Conservation (phyloP, 2,329 filamentous ascomycete species). For the Cercospora citrullina region DNA sequence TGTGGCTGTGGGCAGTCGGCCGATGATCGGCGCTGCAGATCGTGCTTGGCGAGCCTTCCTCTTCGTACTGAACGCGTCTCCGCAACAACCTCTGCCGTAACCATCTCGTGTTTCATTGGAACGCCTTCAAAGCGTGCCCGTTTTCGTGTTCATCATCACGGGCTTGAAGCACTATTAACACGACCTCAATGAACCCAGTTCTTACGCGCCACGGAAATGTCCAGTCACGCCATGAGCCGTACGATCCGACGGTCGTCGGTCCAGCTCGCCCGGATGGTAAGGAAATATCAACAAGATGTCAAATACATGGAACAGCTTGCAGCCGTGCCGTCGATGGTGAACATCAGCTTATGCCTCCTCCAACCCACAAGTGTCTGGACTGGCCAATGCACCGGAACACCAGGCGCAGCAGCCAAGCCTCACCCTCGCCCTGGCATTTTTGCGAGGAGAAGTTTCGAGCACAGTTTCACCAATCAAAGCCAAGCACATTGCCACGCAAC, state of each 20-base stretch:
- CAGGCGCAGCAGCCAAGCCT: neutral
- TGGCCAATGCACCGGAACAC: neutral
- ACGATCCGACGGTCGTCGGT: neutral
- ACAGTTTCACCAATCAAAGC: neutral
- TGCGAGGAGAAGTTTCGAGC: neutral
- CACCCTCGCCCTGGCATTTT: neutral
- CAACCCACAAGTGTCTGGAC: neutral
- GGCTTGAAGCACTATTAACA: neutral
- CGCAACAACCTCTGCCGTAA: too few species aligned
- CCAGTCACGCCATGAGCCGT: neutral
- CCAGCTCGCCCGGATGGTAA: neutral
- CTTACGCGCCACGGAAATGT: neutral
- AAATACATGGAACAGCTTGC: neutral
- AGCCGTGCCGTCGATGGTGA: neutral
- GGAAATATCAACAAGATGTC: neutral
- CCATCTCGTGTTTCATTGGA: too few species aligned
- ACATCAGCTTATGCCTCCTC: neutral
- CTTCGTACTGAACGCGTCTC: too few species aligned
- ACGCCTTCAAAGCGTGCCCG: too few species aligned
- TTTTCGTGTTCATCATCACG: too few species aligned
- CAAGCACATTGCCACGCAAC: neutral
- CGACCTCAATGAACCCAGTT: neutral
- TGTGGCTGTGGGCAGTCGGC: neutral
- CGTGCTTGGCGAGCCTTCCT: neutral
- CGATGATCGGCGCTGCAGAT: neutral